Evolutionary conservation across 768 basidiomycete species (phyloP), one percentile per base, ranked within the genome.

Genomic region (Collybiopsis confluens): DNA sequence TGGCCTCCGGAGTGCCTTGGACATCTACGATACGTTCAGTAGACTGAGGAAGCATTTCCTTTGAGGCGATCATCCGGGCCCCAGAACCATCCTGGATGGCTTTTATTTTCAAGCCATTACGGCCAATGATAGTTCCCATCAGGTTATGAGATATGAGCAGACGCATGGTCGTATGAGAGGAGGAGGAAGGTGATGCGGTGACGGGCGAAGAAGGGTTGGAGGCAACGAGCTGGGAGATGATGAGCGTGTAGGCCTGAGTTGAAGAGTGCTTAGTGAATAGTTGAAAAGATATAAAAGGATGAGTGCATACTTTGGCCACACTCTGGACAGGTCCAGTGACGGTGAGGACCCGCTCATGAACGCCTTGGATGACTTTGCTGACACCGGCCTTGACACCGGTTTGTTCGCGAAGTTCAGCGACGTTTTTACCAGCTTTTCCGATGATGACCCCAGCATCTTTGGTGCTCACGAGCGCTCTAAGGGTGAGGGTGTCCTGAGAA

Each of bases 1-100:
- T 98, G 44, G 91, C 77, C 55, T 97, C 95, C 36, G 93, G 86
- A 30, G 92, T 76, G 38, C 97, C 97, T 65, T 98, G 92, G 44
- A 99, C 92, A 70, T 98, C 97, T 52, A 99, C 97, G 62, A 98
- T 90, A 59, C 97, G 92, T 71, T 99, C 97, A 44, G 97, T 99
- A 28, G 96, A 98, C 71, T 98, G 97, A 28, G 97, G 95, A 42
- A 99, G 82, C 90, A 98, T 98, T 65, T 98, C 97, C 72, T 98
- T 98, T 57, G 92, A 91, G 41, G 97, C 97, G 53, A 98, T 89
- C 95, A 99, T 99, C 53, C 97, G 89, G 18, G 93, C 94, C 47
- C 94, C 93, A 36, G 96, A 96, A 44, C 80, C 75, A 70, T 98
- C 96, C 68, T 99, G 97, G 68, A 99, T 98, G 65, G 93, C 90